Base-by-base conservation (phyloP, 768 basidiomycete genomes). In the Phallus indusiatus region DNA sequence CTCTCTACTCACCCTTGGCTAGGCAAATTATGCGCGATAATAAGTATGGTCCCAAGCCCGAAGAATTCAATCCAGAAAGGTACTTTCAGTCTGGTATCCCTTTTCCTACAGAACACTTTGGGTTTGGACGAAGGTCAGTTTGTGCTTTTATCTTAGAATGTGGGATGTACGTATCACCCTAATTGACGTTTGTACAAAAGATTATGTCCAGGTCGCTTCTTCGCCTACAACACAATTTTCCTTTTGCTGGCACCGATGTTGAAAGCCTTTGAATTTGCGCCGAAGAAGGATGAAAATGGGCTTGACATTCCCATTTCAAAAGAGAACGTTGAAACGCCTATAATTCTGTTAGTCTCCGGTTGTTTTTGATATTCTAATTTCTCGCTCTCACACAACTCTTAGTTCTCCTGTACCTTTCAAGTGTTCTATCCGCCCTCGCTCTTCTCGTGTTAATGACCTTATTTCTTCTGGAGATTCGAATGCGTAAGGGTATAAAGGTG, bases 21-120 rank as follows among this genome's bases (percentile, higher is more conserved):
- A 65, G 66, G 66, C 63, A 59, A 14, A 67, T 68, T 34, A 61
- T 66, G 18, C 65, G 55, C 24, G 63, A 68, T 55, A 63, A 66
- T 9, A 36, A 24, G 33, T 68, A 65, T 56, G 56, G 56, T n/a
- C 65, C 65, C 5, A 57, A 67, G 18, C 65, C 67, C 16, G 62
- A 67, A 22, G 24, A 18, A 5, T 67, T 68, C 57, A 60, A 57
- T 21, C 66, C 66, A 9, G 63, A 68, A 18, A 61, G 67, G 9
- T 65, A 51, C 34, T 47, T 64, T n/a, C 17, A 42, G 17, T 52
- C 53, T 37, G 58, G 58, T 17, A 47, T 53, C 8, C 36, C 53
- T 28, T 14, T 18, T 17, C 52, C 36, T 9, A 35, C 20, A 10
- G 36, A 33, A 11, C 47, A 47, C 17, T 57, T 57, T 21, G 56